These are phyloP conservation scores for Lonicera japonica DNA, from an alignment of 129 eudicot species.

Conservation along the genomic window DNA sequence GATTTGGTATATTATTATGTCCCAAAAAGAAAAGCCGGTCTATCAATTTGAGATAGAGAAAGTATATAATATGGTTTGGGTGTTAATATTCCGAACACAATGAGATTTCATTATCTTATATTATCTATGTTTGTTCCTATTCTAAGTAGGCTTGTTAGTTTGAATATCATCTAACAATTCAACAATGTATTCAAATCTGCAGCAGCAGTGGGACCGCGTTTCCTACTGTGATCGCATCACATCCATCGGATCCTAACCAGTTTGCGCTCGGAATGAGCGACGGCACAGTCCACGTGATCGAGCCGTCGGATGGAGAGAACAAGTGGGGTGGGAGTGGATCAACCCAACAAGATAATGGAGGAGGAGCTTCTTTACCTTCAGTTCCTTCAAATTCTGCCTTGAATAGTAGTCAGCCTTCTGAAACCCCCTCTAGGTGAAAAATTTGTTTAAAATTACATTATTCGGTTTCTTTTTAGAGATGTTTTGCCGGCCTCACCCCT, in stretches of 20 bases:
- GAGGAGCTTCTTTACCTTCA: conserved; percentile 35
- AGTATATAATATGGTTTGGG: too few relatives aligned
- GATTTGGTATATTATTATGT: too few relatives aligned
- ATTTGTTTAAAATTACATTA: conserved; percentile 12
- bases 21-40: too few relatives aligned
- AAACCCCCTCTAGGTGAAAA: conserved; percentile 72
- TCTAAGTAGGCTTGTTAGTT: too few relatives aligned
- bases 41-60: too few relatives aligned
- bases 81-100: too few relatives aligned
- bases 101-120: not conserved
- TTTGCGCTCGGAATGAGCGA: conserved; percentile 85
- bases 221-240: conserved; percentile 73
- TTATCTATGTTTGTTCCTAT: too few relatives aligned
- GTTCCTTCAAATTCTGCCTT: conserved; percentile 62
- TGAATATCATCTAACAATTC: not conserved
- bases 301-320: conserved; percentile 66
- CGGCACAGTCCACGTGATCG: conserved; percentile 70
- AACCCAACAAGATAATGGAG: conserved; percentile 56
- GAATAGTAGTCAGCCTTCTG: conserved; percentile 78
- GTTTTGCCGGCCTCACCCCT: too few relatives aligned
- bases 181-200: conserved; percentile 17
- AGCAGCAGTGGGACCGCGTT: conserved; percentile 48
- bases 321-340: conserved; percentile 55
- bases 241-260: conserved; percentile 67
- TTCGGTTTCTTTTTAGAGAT: too few relatives aligned